phyloP scores from a whole-genome alignment of 2,329 filamentous ascomycete species.

The Arthrinium phaeospermum region DNA sequence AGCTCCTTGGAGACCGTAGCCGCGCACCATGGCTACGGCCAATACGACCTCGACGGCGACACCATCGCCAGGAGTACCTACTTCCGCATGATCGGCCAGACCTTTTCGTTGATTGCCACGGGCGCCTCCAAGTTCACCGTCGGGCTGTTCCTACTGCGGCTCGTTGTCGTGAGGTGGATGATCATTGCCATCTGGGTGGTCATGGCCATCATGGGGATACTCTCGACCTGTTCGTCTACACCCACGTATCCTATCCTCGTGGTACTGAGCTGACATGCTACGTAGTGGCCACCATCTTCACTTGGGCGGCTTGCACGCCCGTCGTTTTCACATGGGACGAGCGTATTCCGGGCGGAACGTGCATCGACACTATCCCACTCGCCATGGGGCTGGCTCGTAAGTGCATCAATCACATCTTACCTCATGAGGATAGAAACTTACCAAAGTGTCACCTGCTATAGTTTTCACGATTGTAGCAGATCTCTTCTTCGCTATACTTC shows the following conservation, averaged over 20 bases:
- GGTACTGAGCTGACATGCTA: not conserved
- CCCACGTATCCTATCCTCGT: no score
- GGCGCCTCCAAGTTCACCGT: conserved; percentile 46
- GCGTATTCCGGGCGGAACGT: conserved; percentile 24
- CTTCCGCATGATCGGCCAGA: conserved; percentile 41
- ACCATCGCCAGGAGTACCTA: conserved; percentile 35
- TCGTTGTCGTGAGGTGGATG: conserved; percentile 43
- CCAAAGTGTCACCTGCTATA: not conserved
- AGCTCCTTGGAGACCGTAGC: conserved; percentile 41
- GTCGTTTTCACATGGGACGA: conserved; percentile 27
- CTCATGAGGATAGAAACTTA: not conserved
- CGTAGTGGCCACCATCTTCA: conserved; percentile 23
- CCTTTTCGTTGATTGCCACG: conserved; percentile 46
- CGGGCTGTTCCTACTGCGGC: conserved; percentile 45
- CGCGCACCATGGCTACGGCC: conserved; percentile 42
- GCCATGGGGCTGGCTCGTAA: conserved; percentile 23
- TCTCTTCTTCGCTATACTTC: conserved; percentile 25
- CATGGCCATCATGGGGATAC: conserved; percentile 28
- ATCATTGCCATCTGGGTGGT: conserved; percentile 42
- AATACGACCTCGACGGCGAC: conserved; percentile 34
- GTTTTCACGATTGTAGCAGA: conserved; percentile 25
- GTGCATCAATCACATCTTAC: not conserved
- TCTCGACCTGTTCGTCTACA: conserved; percentile 20
- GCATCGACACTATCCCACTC: conserved; percentile 22
- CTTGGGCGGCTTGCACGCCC: conserved; percentile 28